Conservation (phyloP, 495 filamentous ascomycete genomes). For the Penicillium silybi region DNA sequence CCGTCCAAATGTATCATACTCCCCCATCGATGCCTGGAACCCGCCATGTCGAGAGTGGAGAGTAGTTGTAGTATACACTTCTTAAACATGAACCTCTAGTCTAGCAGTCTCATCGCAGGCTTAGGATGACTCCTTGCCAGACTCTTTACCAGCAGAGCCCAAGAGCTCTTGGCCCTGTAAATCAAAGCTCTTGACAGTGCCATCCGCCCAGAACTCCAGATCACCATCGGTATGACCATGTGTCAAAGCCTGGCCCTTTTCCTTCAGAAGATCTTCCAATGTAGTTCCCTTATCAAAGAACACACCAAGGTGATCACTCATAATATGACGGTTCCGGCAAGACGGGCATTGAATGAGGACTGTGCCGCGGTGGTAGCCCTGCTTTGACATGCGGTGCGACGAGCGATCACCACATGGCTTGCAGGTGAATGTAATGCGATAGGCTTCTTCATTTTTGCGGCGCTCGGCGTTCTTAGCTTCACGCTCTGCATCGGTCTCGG, state of each 20-base stretch:
- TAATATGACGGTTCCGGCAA: conserved; percentile 83
- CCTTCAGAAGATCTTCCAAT: conserved; percentile 32
- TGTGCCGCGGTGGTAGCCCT: conserved; percentile 86
- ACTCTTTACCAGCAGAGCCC: conserved; percentile 1
- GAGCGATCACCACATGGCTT: conserved; percentile 74
- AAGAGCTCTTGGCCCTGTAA: conserved; percentile 8
- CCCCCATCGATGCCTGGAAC: conserved; percentile 22
- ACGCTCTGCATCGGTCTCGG: conserved; percentile 28
- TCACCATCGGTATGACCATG: conserved; percentile 48
- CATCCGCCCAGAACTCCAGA: conserved; percentile 69
- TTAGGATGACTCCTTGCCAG: not conserved
- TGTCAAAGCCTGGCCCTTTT: conserved; percentile 30
- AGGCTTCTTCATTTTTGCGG: conserved; percentile 59
- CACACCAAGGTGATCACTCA: conserved; percentile 75
- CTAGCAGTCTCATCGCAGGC: not conserved
- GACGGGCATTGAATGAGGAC: conserved; percentile 81
- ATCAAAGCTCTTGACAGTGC: conserved; percentile 29
- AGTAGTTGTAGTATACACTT: conserved; percentile 11
- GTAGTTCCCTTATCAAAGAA: conserved; percentile 41
- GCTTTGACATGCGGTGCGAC: conserved; percentile 76
- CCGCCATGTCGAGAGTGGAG: conserved; percentile 30
- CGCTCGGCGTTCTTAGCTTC: conserved; percentile 30
- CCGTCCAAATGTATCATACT: conserved; percentile 2
- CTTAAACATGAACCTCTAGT: not conserved
- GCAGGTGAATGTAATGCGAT: conserved; percentile 89